Evolutionary conservation across 2,329 filamentous ascomycete genomes (phyloP).

Genomic region (Ophiobolus disseminans): DNA sequence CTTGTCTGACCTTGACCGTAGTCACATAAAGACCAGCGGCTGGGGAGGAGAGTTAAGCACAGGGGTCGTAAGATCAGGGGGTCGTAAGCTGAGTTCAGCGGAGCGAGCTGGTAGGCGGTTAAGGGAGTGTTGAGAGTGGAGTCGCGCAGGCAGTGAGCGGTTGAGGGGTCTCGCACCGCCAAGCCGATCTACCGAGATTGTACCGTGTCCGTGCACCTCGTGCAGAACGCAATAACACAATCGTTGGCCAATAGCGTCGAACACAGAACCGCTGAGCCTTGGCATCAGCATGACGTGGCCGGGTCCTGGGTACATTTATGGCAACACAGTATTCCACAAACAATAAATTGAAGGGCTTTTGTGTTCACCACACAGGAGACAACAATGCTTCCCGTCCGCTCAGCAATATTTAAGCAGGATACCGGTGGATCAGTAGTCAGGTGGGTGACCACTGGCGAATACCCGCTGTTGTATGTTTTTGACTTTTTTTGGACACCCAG

Average conservation of each 20-base stretch:
- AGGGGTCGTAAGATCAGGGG: too few species aligned
- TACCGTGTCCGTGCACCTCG: background rate
- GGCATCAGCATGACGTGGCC: too few species aligned
- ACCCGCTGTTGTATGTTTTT: background rate
- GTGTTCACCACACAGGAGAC: too few species aligned
- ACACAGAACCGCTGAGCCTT: background rate
- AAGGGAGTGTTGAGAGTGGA: background rate
- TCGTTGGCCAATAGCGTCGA: conserved; percentile 1
- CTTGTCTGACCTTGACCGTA: background rate
- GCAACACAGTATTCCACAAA: too few species aligned
- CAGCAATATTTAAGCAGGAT: background rate
- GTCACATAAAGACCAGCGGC: background rate
- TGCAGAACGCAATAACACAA: background rate
- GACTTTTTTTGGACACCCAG: background rate
- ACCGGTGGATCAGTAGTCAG: background rate
- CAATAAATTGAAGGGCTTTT: too few species aligned
- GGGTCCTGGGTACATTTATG: too few species aligned
- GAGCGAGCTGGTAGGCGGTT: background rate
- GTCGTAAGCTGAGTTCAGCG: background rate
- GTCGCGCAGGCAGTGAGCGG: background rate
- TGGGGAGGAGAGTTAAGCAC: background rate
- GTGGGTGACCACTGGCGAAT: conserved; percentile 1
- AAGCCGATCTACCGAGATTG: background rate
- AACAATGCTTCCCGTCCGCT: background rate
- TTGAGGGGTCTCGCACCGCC: background rate